Conservation (phyloP, 2,329 filamentous ascomycete species). For the Apiospora malaysiana region DNA sequence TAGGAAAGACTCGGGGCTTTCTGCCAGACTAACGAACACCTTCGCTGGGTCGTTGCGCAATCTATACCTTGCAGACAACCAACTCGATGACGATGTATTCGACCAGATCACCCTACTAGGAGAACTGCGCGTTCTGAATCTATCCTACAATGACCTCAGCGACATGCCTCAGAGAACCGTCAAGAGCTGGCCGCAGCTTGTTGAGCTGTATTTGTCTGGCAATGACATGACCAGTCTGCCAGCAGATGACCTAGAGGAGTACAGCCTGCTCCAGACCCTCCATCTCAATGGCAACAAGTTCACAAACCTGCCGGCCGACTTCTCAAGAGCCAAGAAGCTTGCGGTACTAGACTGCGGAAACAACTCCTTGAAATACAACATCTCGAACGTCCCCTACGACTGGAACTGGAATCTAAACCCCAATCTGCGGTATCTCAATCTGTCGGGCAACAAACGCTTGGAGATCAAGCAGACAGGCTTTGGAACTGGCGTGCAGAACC, state of each 20-base stretch:
- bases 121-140: conserved; percentile 86
- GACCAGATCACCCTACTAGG: conserved; percentile 84
- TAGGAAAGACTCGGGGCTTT: conserved; percentile 89
- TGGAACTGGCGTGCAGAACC: conserved; percentile 56
- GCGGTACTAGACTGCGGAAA: conserved; percentile 93
- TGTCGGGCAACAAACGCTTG: conserved; percentile 94
- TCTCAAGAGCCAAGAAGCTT: conserved; percentile 91
- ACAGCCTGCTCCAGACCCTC: conserved; percentile 83
- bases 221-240: conserved; percentile 92
- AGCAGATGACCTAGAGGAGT: conserved; percentile 91
- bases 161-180: conserved; percentile 91
- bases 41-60: conserved; percentile 87
- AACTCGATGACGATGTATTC: conserved; percentile 92
- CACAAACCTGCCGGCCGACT: conserved; percentile 91
- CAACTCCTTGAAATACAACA: conserved; percentile 97
- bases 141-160: conserved; percentile 93
- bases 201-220: conserved; percentile 92
- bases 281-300: conserved; percentile 99
- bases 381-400: conserved; percentile 98
- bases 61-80: conserved; percentile 90
- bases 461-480: conserved; percentile 80
- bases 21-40: conserved; percentile 79
- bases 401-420: conserved; percentile 99
- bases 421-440: conserved; percentile 90
- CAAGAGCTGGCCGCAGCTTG: conserved; percentile 85